Evolutionary conservation across 2,329 filamentous ascomycete species (phyloP).

Genomic region (Fusarium tanahbumbuense): DNA sequence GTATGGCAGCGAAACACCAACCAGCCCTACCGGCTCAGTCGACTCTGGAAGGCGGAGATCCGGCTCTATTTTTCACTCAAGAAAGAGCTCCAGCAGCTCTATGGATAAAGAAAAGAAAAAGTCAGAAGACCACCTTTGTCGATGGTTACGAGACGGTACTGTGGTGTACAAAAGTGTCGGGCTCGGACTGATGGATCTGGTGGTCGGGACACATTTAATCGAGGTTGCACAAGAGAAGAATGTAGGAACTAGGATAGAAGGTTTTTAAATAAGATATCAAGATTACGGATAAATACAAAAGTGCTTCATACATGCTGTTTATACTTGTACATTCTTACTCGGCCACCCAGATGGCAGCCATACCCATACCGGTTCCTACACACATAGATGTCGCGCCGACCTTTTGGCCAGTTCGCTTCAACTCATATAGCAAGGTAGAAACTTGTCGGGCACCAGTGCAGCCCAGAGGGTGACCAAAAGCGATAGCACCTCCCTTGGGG

Average conservation of each 20-base stretch:
- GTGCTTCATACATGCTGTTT: constrained; percentile 27
- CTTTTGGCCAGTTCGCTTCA: constrained; percentile 85
- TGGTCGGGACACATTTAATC: constrained; percentile 69
- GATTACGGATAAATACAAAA: constrained; percentile 23
- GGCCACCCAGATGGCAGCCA: constrained; percentile 96
- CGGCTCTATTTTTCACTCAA: constrained; percentile 49
- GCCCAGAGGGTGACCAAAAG: constrained; percentile 93
- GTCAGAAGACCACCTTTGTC: constrained; percentile 62
- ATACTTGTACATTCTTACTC: constrained; percentile 69
- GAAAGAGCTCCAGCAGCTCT: constrained; percentile 46
- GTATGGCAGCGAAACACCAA: constrained; percentile 47
- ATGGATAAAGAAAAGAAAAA: constrained; percentile 54
- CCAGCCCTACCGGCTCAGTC: constrained; percentile 50
- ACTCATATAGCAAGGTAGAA: constrained; percentile 89
- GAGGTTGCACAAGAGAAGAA: constrained; percentile 65
- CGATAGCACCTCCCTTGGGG: constrained; percentile 96
- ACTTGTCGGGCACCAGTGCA: constrained; percentile 96
- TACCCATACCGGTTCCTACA: constrained; percentile 95
- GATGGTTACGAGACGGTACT: constrained; percentile 71
- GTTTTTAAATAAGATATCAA: constrained; percentile 56
- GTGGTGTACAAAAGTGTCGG: constrained; percentile 78
- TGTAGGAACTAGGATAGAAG: constrained; percentile 64
- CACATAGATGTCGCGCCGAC: constrained; percentile 97
- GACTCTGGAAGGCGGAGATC: constrained; percentile 49
- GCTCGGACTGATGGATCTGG: constrained; percentile 73